Conservation (phyloP, 495 filamentous ascomycete genomes). For the Xylaria intraflava region DNA sequence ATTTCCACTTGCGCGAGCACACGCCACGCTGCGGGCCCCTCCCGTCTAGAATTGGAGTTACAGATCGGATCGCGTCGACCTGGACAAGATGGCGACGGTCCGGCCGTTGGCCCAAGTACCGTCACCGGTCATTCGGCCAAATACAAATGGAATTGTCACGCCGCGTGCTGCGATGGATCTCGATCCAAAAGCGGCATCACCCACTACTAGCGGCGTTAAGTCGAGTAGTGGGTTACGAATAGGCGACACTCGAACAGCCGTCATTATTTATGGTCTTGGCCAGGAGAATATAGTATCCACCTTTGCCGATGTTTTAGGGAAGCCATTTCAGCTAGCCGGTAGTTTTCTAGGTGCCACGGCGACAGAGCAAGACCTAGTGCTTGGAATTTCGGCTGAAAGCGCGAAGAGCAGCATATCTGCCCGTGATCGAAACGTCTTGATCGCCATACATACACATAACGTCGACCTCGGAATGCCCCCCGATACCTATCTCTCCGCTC, state of each 20-base stretch:
- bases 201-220: conserved; percentile 21
- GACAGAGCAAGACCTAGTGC: conserved; percentile 47
- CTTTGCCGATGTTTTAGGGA: conserved; percentile 63
- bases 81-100: conserved; percentile 28
- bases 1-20: conserved; percentile 2
- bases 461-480: conserved; percentile 62
- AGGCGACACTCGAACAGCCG: conserved; percentile 48
- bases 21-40: conserved; percentile 2
- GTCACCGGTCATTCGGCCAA: conserved; percentile 28
- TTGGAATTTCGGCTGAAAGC: conserved; percentile 49
- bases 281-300: conserved; percentile 61
- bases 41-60: neutral
- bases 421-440: conserved; percentile 44
- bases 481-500: conserved; percentile 53
- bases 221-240: conserved; percentile 31
- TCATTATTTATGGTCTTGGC: conserved; percentile 54
- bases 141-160: conserved; percentile 19
- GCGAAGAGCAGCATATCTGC: conserved; percentile 47
- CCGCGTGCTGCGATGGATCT: conserved; percentile 26
- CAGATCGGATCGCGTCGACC: conserved; percentile 1
- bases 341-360: conserved; percentile 45
- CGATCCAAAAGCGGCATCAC: conserved; percentile 15
- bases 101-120: conserved; percentile 34
- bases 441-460: conserved; percentile 67
- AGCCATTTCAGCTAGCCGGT: conserved; percentile 51